These are phyloP conservation scores for Myriosclerotinia scirpicola DNA, from an alignment of 2,329 filamentous ascomycete genomes.

Conservation along the genomic window DNA sequence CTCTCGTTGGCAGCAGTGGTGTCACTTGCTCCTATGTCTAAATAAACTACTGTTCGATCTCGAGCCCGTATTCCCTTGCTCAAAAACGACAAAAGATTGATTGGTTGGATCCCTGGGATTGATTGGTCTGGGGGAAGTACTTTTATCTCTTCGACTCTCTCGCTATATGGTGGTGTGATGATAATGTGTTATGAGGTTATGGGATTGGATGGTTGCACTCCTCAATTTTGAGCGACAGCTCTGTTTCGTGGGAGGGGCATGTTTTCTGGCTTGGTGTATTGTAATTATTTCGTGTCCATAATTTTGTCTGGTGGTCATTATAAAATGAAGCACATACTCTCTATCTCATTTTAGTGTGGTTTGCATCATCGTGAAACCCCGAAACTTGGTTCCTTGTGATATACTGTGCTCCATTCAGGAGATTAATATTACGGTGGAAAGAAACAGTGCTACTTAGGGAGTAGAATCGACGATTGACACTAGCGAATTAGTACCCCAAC, in stretches of 20 bases:
- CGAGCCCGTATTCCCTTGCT: constrained; percentile 4
- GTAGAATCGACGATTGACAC: neutral
- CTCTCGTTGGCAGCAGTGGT: neutral
- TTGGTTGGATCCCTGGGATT: constrained; percentile 1
- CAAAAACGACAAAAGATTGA: neutral
- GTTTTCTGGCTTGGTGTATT: constrained; percentile 9
- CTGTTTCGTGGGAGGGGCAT: constrained; percentile 15
- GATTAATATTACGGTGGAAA: neutral
- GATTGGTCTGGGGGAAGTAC: constrained; percentile 8
- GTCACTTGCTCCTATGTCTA: constrained; percentile 14
- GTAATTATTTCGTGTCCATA: constrained; percentile 12
- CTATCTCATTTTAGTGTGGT: neutral
- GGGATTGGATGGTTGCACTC: constrained; percentile 9
- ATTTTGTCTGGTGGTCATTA: constrained; percentile 1
- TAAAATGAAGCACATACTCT: neutral
- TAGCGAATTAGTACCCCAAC: neutral
- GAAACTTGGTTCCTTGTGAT: neutral
- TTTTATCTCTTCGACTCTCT: neutral
- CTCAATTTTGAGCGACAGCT: constrained; percentile 24
- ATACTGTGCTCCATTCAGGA: neutral
- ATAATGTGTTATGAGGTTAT: constrained; percentile 13
- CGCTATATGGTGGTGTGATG: constrained; percentile 6
- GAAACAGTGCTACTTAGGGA: neutral
- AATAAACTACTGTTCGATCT: constrained; percentile 11
- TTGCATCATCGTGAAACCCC: neutral